Conservation (phyloP, 2,329 filamentous ascomycete species). For the Fusarium papillatum region DNA sequence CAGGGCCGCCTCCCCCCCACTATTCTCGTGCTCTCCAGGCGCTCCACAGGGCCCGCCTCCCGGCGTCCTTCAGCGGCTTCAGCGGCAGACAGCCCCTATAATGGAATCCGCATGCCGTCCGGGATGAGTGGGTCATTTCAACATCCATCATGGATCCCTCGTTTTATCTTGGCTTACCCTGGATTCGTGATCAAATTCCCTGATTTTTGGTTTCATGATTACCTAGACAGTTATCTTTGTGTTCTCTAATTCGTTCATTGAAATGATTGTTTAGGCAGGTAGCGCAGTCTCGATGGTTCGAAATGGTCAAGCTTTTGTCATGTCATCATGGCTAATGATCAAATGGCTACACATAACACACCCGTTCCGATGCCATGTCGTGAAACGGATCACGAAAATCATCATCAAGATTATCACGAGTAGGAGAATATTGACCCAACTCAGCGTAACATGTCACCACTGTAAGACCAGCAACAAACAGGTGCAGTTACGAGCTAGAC, state of each 20-base stretch:
- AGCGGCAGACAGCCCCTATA: slow-evolving; percentile 19
- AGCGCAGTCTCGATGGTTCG: background rate
- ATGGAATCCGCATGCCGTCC: slow-evolving; percentile 6
- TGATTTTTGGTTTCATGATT: background rate
- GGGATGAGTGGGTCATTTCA: background rate
- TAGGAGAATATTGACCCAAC: background rate
- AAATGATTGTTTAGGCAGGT: background rate
- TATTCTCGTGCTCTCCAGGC: slow-evolving; percentile 4
- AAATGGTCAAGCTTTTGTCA: background rate
- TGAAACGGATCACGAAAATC: slow-evolving; percentile 7
- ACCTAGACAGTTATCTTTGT: background rate
- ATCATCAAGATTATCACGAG: background rate
- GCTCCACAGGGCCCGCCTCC: slow-evolving; percentile 10
- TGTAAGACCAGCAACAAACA: background rate
- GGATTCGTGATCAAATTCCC: background rate
- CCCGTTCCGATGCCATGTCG: slow-evolving; percentile 1
- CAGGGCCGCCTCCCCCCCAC: slow-evolving; percentile 8
- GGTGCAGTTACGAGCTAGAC: background rate
- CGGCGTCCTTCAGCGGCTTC: slow-evolving; percentile 8
- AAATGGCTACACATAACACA: background rate
- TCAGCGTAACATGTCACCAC: background rate
- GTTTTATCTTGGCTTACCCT: slow-evolving; percentile 2
- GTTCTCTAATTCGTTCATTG: background rate
- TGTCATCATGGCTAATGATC: background rate
- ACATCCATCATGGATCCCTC: background rate